phyloP scores from a whole-genome alignment of 176 grass and related monocot genomes.

The Carex scoparia region DNA sequence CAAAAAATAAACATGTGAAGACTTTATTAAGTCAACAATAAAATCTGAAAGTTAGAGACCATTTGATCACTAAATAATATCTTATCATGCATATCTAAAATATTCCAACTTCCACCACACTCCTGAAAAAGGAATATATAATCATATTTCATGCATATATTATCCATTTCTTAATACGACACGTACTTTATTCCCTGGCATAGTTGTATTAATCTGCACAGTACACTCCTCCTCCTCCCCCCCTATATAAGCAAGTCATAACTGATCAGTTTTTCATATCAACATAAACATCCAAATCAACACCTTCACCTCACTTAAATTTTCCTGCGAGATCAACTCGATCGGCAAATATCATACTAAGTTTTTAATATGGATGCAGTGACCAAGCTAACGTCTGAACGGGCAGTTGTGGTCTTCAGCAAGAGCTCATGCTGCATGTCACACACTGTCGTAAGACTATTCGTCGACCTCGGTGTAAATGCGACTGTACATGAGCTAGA shows the following conservation, averaged over 20 bases:
- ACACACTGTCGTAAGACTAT: slow-evolving; percentile 57
- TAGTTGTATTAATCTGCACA: not conserved
- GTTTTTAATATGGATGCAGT: slow-evolving; percentile 39
- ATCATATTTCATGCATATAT: not conserved
- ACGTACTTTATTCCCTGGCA: not conserved
- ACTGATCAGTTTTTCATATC: not conserved
- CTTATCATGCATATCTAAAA: slow-evolving; percentile 2
- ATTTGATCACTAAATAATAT: not conserved
- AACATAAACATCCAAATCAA: not conserved
- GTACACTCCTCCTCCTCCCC: not conserved
- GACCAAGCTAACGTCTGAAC: slow-evolving; percentile 52
- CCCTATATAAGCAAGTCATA: slow-evolving; percentile 5
- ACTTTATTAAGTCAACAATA: not conserved
- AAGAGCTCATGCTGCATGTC: slow-evolving; percentile 89
- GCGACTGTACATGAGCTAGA: slow-evolving; percentile 41
- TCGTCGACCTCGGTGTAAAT: slow-evolving; percentile 47
- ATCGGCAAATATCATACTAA: not conserved
- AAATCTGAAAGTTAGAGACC: not conserved
- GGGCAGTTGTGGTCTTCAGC: slow-evolving; percentile 75
- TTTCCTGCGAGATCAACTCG: not conserved
- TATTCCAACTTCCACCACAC: not conserved
- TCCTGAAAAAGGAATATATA: not conserved
- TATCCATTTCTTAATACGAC: not conserved
- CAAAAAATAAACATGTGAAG: not conserved
- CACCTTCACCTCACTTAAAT: not conserved